phyloP scores from a whole-genome alignment of 768 basidiomycete species.

The Rhodotorula toruloides region DNA sequence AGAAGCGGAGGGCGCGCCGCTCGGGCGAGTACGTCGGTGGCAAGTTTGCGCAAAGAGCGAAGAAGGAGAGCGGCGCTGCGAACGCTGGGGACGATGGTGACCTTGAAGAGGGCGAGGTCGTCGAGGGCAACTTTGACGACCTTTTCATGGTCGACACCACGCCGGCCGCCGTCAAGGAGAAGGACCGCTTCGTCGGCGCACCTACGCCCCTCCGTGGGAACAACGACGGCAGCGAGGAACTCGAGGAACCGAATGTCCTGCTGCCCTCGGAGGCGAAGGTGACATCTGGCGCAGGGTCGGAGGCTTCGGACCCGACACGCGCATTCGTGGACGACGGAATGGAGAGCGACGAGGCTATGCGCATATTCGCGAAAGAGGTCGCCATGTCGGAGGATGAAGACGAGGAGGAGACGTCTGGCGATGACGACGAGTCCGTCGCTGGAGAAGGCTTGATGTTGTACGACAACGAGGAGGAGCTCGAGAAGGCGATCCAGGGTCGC shows the following conservation, averaged over 20 bases:
- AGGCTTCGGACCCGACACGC: background rate
- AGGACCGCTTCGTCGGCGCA: conserved; percentile 13
- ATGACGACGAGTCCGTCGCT: background rate
- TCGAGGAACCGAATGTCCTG: background rate
- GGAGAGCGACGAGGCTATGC: conserved; percentile 25
- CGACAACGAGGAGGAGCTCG: conserved; percentile 29
- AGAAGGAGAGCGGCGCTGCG: background rate
- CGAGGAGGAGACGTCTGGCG: background rate
- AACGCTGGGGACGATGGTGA: background rate
- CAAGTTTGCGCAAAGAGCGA: background rate
- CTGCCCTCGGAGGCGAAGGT: background rate
- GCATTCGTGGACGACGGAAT: background rate
- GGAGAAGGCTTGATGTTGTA: conserved; percentile 15
- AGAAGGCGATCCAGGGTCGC: conserved; percentile 32
- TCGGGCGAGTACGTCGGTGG: background rate
- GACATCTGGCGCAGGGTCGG: too few relatives aligned
- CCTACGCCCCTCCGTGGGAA: background rate
- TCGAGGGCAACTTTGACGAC: conserved; percentile 34
- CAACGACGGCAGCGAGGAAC: background rate
- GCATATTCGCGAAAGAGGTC: conserved; percentile 29
- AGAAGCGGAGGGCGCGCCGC: background rate
- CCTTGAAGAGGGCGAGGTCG: conserved; percentile 32
- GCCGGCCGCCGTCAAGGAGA: conserved; percentile 15
- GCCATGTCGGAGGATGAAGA: conserved; percentile 17
- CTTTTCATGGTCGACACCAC: conserved; percentile 36